Base-by-base conservation (phyloP, 441 rosid species). In the Cnidoscolus chayamansa region DNA sequence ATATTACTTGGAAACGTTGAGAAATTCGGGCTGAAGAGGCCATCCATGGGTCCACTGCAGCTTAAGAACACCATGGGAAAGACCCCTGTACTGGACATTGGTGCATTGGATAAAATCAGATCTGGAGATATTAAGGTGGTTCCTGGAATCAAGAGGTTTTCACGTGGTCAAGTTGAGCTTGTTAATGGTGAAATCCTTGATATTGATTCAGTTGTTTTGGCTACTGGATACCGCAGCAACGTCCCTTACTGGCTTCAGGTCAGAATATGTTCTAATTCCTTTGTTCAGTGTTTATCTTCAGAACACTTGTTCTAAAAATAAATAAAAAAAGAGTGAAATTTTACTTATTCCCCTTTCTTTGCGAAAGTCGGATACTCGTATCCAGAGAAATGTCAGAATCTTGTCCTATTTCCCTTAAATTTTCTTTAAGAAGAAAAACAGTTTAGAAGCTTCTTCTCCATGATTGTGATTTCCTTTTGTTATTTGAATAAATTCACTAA, bases 31-130 rank as follows among this genome's bases (percentile, higher is more conserved):
- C 66, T 92, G 3, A 85, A 80, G 12, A 87, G 90, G 72, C 93
- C 97, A 11, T 60, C 71, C n/a, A 77, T 81, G 74, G 98, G 98
- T 20, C 96, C 98, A 12, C 6, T 93, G 78, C 75, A 80, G 78
- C 85, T 88, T 7, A 92, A 92, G 76, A 84, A 87, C 75, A 74
- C 76, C 0, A 56, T 47, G 59, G 98, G 95, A 48, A 90, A 92
- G 61, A 90, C 97, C 55, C 98, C 97, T 45, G 95, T 92, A 1
- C 77, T 92, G 74, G 98, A 90, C 77, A 83, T 88, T 64, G 98
- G 98, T 64, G 89, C 93, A 31, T 20, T 89, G 48, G 83, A 79
- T 67, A 90, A 82, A 78, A 90, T 92, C 75, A 82, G 86, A 72
- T 81, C 86, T 69, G 90, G 90, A 17, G 72, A 82, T 17, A 86